Conservation (phyloP, 2,329 filamentous ascomycete species). For the Monosporascus sp. region DNA sequence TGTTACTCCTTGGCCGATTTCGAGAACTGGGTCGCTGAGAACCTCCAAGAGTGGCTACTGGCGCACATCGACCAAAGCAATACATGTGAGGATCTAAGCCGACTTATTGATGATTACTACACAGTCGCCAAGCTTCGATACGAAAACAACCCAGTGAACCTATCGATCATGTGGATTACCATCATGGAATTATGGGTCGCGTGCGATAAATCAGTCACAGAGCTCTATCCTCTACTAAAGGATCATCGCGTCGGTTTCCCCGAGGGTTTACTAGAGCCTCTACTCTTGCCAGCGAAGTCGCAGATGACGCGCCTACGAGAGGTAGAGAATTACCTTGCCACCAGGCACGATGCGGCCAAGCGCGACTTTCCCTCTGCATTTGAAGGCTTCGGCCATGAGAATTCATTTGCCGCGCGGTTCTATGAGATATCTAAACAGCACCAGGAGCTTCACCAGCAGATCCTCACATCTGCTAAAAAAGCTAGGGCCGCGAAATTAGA, state of each 20-base stretch:
- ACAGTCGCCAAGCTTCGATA: conserved; percentile 27
- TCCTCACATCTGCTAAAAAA: neutral
- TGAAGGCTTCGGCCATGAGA: neutral
- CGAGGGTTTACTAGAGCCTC: neutral
- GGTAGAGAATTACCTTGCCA: neutral
- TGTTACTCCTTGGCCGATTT: neutral
- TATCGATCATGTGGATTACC: conserved; percentile 52
- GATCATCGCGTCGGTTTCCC: conserved; percentile 1
- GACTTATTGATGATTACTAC: conserved; percentile 30
- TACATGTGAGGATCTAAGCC: neutral
- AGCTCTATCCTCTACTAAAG: neutral
- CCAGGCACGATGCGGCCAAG: neutral
- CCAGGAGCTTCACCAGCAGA: neutral
- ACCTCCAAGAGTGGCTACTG: neutral
- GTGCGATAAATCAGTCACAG: conserved; percentile 36
- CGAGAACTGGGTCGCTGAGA: neutral
- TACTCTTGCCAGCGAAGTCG: neutral
- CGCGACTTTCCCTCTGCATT: neutral
- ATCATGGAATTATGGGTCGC: conserved; percentile 55
- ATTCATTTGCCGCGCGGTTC: conserved; percentile 3
- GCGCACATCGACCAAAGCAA: neutral
- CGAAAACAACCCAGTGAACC: conserved; percentile 33
- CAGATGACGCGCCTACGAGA: neutral
- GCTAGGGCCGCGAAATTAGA: neutral
- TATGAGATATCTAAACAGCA: neutral